Evolutionary conservation across 208 protist species (phyloP).

Genomic region (Giardia duodenalis): DNA sequence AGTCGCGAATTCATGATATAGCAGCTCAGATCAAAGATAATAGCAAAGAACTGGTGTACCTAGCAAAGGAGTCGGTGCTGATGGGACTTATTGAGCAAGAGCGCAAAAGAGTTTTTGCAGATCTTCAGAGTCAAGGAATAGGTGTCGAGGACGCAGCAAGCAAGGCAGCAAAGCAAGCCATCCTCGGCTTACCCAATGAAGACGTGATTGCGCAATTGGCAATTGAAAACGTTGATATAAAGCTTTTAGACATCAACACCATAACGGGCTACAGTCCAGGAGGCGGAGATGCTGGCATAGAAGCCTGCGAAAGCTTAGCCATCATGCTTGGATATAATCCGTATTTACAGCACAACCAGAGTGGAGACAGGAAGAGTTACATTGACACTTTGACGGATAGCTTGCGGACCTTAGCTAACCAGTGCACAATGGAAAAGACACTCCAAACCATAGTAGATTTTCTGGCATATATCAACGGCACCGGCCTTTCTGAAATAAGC

Average conservation of each 20-base stretch:
- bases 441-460: neutral
- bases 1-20: neutral
- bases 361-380: neutral
- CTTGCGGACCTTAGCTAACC: neutral
- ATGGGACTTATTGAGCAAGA: constrained; percentile 11
- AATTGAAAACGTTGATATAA: neutral
- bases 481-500: neutral
- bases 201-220: neutral
- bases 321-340: neutral
- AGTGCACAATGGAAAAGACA: neutral
- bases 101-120: neutral
- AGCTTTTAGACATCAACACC: constrained; percentile 13
- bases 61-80: neutral
- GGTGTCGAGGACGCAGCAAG: neutral
- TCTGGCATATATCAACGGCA: neutral
- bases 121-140: neutral
- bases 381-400: neutral
- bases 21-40: neutral
- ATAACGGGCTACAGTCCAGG: neutral
- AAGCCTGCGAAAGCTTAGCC: neutral
- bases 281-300: neutral
- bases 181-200: neutral
- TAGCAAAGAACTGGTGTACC: constrained; percentile 11
- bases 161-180: neutral
- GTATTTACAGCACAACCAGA: neutral